phyloP scores from a whole-genome alignment of 176 grass and related monocot genomes.

The sorghum (Sorghum bicolor) region DNA sequence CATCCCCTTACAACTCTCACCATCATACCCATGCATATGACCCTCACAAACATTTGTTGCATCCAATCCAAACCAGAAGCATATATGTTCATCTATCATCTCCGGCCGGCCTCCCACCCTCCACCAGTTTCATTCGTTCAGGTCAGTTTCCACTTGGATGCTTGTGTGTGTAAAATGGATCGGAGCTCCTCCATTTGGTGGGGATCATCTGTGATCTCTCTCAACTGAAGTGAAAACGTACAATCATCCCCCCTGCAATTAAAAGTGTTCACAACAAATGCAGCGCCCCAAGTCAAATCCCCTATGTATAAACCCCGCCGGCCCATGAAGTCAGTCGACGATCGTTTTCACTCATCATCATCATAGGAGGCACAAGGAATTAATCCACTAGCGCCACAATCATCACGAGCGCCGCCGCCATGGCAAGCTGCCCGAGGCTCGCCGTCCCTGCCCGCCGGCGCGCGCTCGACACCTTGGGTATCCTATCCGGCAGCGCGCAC shows the following conservation, averaged over 20 bases:
- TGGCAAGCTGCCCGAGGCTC: conserved; percentile 2
- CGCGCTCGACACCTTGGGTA: conserved; percentile 37
- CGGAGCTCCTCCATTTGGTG: not conserved
- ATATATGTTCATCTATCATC: not conserved
- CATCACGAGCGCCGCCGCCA: conserved; percentile 17
- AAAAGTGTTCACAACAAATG: not conserved
- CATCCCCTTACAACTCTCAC: not conserved
- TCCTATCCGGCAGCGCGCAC: conserved; percentile 58
- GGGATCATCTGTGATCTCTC: not conserved
- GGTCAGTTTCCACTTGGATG: not conserved
- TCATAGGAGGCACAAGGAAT: conserved; percentile 20
- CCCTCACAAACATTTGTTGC: not conserved
- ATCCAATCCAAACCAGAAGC: not conserved
- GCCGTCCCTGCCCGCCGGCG: not conserved
- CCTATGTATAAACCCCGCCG: not conserved
- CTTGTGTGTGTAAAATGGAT: not conserved
- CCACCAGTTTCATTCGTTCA: not conserved
- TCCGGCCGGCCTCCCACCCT: not conserved
- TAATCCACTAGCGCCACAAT: conserved; percentile 22
- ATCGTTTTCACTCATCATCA: conserved; percentile 3
- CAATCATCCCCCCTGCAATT: not conserved
- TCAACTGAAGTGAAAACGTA: not conserved
- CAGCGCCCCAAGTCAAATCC: not conserved
- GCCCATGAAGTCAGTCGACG: not conserved
- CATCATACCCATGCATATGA: not conserved